Evolutionary conservation across 305 asterid genomes (phyloP).

Genomic region (Petunia hybrid): DNA sequence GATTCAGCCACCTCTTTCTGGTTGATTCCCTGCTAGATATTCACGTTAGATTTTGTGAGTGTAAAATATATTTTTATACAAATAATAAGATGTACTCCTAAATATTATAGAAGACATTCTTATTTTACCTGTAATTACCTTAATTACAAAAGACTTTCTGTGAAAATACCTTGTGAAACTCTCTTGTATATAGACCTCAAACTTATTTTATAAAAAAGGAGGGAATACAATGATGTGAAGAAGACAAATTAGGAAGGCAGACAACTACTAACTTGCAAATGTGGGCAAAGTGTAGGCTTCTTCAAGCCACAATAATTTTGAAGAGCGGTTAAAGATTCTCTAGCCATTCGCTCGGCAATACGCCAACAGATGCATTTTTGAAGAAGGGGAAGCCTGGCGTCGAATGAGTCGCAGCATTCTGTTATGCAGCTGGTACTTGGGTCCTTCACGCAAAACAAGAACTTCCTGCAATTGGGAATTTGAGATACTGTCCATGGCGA

Average conservation of each 20-base stretch:
- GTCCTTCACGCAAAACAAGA: not conserved
- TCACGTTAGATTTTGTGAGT: not conserved
- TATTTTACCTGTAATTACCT: too few species aligned
- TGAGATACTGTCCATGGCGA: too few species aligned
- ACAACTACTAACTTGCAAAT: not conserved
- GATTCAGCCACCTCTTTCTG: not conserved
- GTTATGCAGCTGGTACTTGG: constrained; percentile 3
- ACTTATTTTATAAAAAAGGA: too few species aligned
- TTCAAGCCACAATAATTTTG: not conserved
- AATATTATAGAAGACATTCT: too few species aligned
- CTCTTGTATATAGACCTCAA: not conserved
- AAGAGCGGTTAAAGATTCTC: not conserved
- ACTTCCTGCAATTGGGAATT: not conserved
- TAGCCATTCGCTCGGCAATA: not conserved
- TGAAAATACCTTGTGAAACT: not conserved
- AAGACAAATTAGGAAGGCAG: not conserved
- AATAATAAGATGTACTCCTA: too few species aligned
- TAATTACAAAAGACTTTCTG: too few species aligned
- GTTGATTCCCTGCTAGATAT: not conserved
- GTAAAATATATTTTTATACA: not conserved
- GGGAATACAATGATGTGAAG: too few species aligned
- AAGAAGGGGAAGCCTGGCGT: not conserved
- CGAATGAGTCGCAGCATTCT: not conserved
- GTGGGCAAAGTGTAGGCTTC: not conserved
- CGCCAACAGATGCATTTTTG: not conserved